Base-by-base conservation (phyloP, 2,329 filamentous ascomycete species). In the Xylariales sp. region DNA sequence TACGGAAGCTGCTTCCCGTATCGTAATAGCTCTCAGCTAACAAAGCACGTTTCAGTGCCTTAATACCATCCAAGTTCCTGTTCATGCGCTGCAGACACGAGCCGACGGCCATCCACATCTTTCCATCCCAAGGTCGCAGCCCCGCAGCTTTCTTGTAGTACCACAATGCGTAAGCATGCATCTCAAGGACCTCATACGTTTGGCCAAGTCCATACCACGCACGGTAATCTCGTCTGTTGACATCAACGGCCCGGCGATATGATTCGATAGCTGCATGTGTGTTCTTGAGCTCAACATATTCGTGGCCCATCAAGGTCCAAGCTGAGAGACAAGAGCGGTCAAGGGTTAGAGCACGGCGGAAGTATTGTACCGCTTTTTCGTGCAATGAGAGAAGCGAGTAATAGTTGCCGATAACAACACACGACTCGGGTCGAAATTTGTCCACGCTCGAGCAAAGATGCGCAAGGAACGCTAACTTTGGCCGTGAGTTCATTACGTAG, bases 221-320 rank as follows among this genome's bases (percentile, higher is more conserved):
- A 43, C 93, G 85, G 61, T 97, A 97, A 61, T 98, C 93, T 53
- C 93, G 88, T 24, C 91, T 81, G 57, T 98, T 97, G 52, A 93
- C 88, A 55, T 98, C 93, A 1, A 98, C 91, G 1, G 93, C 93
- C 31, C 93, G 84, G 2, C 93, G 82, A 58, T 98, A 98, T 1
- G 88, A 95, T 62, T 98, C 93, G 47, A 98, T 97, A 7, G 93
- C 93, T 0, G 93, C 91, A 55, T 98, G 93, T 0, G 91, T 97
- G 60, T 98, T 98, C 59, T 97, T 98, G 65, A 98, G 82, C 63
- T 98, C 93, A 40, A 97, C 89, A 54, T 96, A 98, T 62, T 98
- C 93, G 62, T 98, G 93, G 1, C 93, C 93, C 91, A 98, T 97
- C 1, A 98, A 73, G 0, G 93, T 98, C 93, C 93, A 98, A 2